phyloP scores from a whole-genome alignment of 768 basidiomycete species.

The Baorangia bicolor region DNA sequence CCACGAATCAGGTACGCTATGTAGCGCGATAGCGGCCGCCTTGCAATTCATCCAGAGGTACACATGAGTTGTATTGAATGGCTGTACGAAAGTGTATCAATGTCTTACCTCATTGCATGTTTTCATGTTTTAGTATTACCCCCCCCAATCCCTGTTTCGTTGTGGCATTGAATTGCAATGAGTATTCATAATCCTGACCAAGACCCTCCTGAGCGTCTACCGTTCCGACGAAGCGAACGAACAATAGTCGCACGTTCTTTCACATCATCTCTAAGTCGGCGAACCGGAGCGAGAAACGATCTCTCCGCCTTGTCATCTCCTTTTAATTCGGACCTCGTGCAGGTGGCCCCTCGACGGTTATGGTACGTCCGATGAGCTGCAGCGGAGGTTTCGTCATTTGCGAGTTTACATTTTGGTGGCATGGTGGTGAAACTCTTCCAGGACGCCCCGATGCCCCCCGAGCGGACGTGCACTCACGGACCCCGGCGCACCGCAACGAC shows the following conservation, averaged over 20 bases:
- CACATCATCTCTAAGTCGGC: neutral
- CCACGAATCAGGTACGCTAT: slow-evolving; percentile 45
- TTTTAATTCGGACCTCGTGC: neutral
- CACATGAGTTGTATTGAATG: slow-evolving; percentile 31
- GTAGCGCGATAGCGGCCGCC: slow-evolving; percentile 39
- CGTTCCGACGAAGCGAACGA: neutral
- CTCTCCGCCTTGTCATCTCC: neutral
- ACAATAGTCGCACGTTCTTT: neutral
- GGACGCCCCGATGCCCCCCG: slow-evolving; percentile 2
- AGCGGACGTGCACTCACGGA: neutral
- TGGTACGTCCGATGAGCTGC: neutral
- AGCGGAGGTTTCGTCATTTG: neutral
- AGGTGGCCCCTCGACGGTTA: neutral
- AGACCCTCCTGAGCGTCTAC: neutral
- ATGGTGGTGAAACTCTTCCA: slow-evolving; percentile 1
- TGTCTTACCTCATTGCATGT: slow-evolving; percentile 34
- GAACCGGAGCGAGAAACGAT: neutral
- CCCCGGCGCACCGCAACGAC: neutral
- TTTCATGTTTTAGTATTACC: slow-evolving; percentile 35
- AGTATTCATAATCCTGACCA: slow-evolving; percentile 13
- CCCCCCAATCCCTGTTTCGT: slow-evolving; percentile 14
- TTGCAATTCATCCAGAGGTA: slow-evolving; percentile 21
- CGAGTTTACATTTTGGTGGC: neutral
- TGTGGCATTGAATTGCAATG: slow-evolving; percentile 18
- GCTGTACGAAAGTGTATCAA: slow-evolving; percentile 35